Evolutionary conservation across 306 rosid species (phyloP), one percentile per base, ranked within the genome.

Genomic region (Sindora glabra): DNA sequence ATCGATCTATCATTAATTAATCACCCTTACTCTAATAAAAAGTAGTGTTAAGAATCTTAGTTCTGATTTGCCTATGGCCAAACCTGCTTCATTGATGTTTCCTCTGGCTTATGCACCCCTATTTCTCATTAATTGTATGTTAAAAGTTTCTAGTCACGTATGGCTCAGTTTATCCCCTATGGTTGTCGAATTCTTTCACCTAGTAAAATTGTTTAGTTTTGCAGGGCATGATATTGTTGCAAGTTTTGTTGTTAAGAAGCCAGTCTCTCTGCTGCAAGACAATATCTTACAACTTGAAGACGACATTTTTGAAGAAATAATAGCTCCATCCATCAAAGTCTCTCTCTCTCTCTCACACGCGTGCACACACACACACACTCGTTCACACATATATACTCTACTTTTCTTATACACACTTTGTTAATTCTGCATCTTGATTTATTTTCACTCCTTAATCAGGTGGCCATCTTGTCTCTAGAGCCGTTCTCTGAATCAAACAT

Each of bases 141-240:
- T n/a, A n/a, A n/a, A n/a, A n/a, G n/a, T n/a, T n/a, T n/a, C n/a
- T n/a, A n/a, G n/a, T n/a, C n/a, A n/a, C n/a, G n/a, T n/a, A n/a
- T n/a, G n/a, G n/a, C n/a, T n/a, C n/a, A n/a, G n/a, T n/a, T n/a
- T n/a, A 48, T 11, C 24, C n/a, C n/a, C n/a, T n/a, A 37, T 25
- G 42, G 8, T 26, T 55, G 16, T 76, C 17, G 49, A 55, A 13
- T 15, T 17, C 67, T 24, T 50, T 32, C 24, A 24, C 61, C 29
- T 3, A 59, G 45, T 56, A 67, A 38, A 26, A 15, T 16, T 32
- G 46, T 48, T 67, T 70, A 5, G 51, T 50, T 71, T 52, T 70
- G 49, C 84, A 89, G 97, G 48, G 72, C 86, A 90, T 76, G 79
- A 78, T 61, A 82, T 86, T 54, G 90, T 90, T 56, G 95, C 95